These are phyloP conservation scores for Cylindrotheca fusiformis DNA, from an alignment of 108 stramenopile species.

Conservation along the genomic window DNA sequence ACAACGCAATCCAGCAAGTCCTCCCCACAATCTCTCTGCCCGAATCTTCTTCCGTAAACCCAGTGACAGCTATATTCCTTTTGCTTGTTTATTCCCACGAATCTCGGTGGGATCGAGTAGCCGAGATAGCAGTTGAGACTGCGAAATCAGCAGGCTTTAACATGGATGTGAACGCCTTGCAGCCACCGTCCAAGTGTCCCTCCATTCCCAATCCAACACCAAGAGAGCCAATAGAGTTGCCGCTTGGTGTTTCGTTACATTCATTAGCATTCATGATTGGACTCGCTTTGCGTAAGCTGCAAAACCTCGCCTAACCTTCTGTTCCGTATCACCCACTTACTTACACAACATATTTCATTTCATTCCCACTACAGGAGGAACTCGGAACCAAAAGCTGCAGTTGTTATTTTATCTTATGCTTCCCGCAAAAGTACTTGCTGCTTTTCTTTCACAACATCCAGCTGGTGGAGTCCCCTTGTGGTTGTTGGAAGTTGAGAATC, in stretches of 20 bases:
- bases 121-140: constrained; percentile 47
- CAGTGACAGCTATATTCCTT: constrained; percentile 15
- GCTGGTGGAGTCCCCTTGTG: constrained; percentile 76
- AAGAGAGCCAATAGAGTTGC: constrained; percentile 21
- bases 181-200: constrained; percentile 16
- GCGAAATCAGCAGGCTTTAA: constrained; percentile 52
- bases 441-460: constrained; percentile 60
- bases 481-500: constrained; percentile 69
- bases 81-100: constrained; percentile 54
- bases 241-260: constrained; percentile 53
- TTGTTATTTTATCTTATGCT: constrained; percentile 71
- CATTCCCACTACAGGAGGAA: constrained; percentile 37
- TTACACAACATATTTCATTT: neutral
- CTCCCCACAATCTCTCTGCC: constrained; percentile 14
- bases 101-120: constrained; percentile 61
- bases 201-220: constrained; percentile 1
- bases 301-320: no score
- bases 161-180: constrained; percentile 68
- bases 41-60: neutral
- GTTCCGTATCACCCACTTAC: neutral
- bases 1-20: constrained; percentile 22
- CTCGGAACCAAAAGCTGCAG: constrained; percentile 62
- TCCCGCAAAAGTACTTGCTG: constrained; percentile 44
- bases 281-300: constrained; percentile 49
- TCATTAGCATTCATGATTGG: constrained; percentile 52